Base-by-base conservation (phyloP, 257 asterid species). In the Nicotiana knightiana region DNA sequence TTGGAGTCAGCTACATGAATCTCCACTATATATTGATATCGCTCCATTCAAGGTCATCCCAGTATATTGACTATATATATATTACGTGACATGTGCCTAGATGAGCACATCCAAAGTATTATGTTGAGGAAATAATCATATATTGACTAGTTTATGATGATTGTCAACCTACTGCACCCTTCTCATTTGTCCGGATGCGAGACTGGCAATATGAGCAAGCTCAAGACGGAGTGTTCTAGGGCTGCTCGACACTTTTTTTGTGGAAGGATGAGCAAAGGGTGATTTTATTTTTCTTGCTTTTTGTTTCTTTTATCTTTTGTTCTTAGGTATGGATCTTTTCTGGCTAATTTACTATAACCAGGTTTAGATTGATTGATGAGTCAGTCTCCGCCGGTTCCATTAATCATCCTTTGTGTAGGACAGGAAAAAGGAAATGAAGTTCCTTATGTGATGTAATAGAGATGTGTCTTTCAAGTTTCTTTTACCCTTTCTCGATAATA, bases 171-270 rank as follows among this genome's bases (percentile, higher is more conserved):
- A 64, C 9, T 64, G 10, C 70, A 35, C 15, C 28, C 9, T 67
- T 21, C 3, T 66, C 73, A 43, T 66, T 66, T 66, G 17, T 66
- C 35, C 18, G 7, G 2, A 16, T 17, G 6, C 7, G 3, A 7
- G 21, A 55, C 61, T 0, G 1, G 4, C n/a, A 55, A 1, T 16
- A 12, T 0, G 73, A 66, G 73, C 30, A 67, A 35, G 30, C 4
- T 67, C 76, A 67, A 67, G 9, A 18, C 2, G 54, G 54, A 67
- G 76, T 18, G 86, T 85, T 61, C 48, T 81, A 80, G 66, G 10
- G 15, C 24, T 68, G 24, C 53, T 37, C 43, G 43, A 67, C 81
- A 4, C 11, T 11, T 18, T 57, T 35, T 67, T 67, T 67, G 55
- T 21, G 46, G 67, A 66, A 54, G 67, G 61, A 80, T 35, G 11